Conservation (phyloP, 352 stramenopile genomes). For the Phytophthora uliginosa region DNA sequence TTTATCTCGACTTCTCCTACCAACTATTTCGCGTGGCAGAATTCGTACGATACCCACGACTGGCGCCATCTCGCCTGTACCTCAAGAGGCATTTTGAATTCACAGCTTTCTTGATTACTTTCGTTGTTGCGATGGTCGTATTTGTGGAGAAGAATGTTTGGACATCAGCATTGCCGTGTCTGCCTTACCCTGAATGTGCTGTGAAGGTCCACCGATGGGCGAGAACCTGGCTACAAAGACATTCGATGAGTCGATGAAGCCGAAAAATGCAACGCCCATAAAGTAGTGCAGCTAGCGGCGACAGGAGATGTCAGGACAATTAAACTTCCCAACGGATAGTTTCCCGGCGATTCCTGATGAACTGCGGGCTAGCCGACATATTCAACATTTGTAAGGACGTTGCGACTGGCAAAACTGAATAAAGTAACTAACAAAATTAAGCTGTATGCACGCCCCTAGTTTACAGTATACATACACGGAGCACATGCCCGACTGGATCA, state of each 20-base stretch:
- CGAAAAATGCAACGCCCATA: conserved; percentile 21
- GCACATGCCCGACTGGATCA: neutral
- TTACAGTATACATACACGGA: neutral
- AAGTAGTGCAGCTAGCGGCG: conserved; percentile 10
- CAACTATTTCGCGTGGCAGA: conserved; percentile 1
- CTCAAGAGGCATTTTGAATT: conserved; percentile 15
- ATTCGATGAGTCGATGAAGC: conserved; percentile 12
- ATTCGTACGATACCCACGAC: conserved; percentile 10
- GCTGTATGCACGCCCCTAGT: neutral
- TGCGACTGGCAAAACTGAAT: neutral
- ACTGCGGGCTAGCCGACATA: neutral
- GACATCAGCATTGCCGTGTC: conserved; percentile 15
- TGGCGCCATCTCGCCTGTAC: conserved; percentile 2
- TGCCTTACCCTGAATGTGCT: conserved; percentile 17
- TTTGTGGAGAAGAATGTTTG: conserved; percentile 17
- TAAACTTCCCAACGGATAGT: conserved; percentile 15
- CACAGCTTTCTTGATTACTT: conserved; percentile 3
- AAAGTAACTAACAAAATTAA: neutral
- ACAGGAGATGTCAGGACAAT: conserved; percentile 16
- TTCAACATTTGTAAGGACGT: conserved; percentile 3
- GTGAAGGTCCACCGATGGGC: conserved; percentile 21
- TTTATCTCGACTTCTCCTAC: conserved; percentile 15
- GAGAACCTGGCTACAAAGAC: conserved; percentile 19
- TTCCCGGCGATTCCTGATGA: conserved; percentile 6
- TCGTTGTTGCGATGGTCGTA: conserved; percentile 9